Evolutionary conservation across 2,329 filamentous ascomycete genomes (phyloP), one percentile per base, ranked within the genome.

Genomic region (Cordyceps cateniannulata): DNA sequence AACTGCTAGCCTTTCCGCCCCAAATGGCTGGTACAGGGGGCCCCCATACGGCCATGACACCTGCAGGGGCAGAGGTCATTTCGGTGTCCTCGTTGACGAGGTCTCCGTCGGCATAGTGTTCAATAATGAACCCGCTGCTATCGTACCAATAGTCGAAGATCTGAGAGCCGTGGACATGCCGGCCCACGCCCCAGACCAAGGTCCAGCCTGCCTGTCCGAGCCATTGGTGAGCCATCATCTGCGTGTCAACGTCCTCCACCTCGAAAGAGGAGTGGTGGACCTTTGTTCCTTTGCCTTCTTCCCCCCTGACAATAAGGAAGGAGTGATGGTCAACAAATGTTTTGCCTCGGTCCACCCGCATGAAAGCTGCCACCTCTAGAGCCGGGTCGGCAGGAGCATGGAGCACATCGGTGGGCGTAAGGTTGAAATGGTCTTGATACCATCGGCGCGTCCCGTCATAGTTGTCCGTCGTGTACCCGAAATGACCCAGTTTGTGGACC

Each of bases 71-170:
- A 40, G 10, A 27, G 20, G n/a, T 35, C 6, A 44, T 76, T 0
- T 72, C 71, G 24, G 77, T 82, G 27, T 81, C 71, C 58, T 76
- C 70, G 65, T 85, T 85, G 1, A 86, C 82, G 59, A 85, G 60
- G 70, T 87, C 84, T 0, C 84, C 84, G 70, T 87, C 84, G 1
- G 83, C 79, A 67, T 87, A 87, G 65, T 85, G 82, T 69, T 85
- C 82, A 51, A 85, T 71, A 69, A 81, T 83, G 62, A 81, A 81
- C 0, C 77, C 76, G 5, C 71, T 78, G 1, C 77, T 75, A 70
- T 85, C 83, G 66, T 74, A 78, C 83, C 83, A 86, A 69, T 87
- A 87, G 67, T 87, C 84, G 64, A 87, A 87, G 45, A 87, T 79
- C 70, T 86, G 83, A 51, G 74, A 79, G 1, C 84, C 84, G 24